These are phyloP conservation scores for Erucastrum elatum DNA, from an alignment of 345 rosid genomes.

Conservation along the genomic window DNA sequence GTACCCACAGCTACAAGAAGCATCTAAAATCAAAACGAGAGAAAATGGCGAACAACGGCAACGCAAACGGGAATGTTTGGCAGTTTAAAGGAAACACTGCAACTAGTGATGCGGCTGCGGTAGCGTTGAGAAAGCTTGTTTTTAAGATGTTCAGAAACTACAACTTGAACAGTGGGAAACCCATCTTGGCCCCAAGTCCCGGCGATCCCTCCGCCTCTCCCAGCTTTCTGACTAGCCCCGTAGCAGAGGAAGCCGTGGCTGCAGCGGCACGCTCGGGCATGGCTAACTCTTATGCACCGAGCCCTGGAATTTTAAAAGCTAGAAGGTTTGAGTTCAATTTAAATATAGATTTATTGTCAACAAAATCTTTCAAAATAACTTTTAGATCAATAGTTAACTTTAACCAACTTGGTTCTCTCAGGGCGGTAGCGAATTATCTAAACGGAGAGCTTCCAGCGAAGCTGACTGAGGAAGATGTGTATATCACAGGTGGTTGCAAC, in stretches of 20 bases:
- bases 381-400: not conserved
- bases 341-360: not conserved
- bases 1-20: not conserved
- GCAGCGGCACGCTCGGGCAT: slow-evolving; percentile 49
- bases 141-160: slow-evolving; percentile 37
- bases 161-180: slow-evolving; percentile 34
- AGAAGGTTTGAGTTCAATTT: slow-evolving; percentile 41
- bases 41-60: slow-evolving; percentile 16
- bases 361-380: not conserved
- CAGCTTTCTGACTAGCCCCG: slow-evolving; percentile 44
- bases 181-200: slow-evolving; percentile 47
- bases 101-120: slow-evolving; percentile 21
- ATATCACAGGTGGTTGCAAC: slow-evolving; percentile 49
- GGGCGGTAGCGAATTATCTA: slow-evolving; percentile 53
- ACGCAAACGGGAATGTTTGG: slow-evolving; percentile 9
- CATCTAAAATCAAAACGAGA: not conserved
- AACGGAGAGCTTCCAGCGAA: slow-evolving; percentile 43
- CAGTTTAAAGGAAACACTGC: slow-evolving; percentile 29
- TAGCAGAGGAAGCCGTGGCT: slow-evolving; percentile 55
- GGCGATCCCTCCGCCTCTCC: slow-evolving; percentile 62
- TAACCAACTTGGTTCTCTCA: not conserved
- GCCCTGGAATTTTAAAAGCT: slow-evolving; percentile 52
- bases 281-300: slow-evolving; percentile 49
- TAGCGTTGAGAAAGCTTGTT: slow-evolving; percentile 44
- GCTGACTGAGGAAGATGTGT: slow-evolving; percentile 51